Evolutionary conservation across 2,329 filamentous ascomycete species (phyloP).

Genomic region (Exophiala viscosa): DNA sequence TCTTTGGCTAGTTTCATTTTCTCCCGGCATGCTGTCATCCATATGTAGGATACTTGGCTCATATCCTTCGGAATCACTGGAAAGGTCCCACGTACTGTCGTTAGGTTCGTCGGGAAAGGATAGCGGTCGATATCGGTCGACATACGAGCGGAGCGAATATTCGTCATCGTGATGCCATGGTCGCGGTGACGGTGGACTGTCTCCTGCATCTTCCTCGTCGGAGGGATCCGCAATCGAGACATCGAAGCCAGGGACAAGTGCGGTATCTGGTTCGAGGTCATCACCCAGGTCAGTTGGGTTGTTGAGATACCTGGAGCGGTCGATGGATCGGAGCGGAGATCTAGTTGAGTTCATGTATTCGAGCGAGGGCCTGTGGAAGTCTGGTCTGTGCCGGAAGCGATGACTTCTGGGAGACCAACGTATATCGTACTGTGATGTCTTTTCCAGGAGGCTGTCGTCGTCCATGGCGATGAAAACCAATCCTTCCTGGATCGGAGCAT

Average conservation of each 20-base stretch:
- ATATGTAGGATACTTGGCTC: constrained; percentile 5
- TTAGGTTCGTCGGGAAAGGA: constrained; percentile 17
- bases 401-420: constrained; percentile 52
- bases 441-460: constrained; percentile 67
- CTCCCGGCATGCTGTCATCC: constrained; percentile 2
- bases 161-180: constrained; percentile 26
- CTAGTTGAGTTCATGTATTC: constrained; percentile 40
- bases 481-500: constrained; percentile 83
- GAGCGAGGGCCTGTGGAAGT: constrained; percentile 35
- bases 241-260: constrained; percentile 20
- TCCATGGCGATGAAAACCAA: constrained; percentile 90
- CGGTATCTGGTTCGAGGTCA: constrained; percentile 7
- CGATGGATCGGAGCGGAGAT: constrained; percentile 35
- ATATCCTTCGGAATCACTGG: constrained; percentile 24
- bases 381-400: constrained; percentile 27
- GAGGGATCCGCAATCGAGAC: constrained; percentile 19
- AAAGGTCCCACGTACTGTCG: constrained; percentile 11
- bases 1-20: constrained; percentile 10
- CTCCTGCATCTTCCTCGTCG: constrained; percentile 15
- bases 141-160: constrained; percentile 20
- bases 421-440: constrained; percentile 72
- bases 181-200: constrained; percentile 20
- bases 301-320: constrained; percentile 27
- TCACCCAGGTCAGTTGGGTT: constrained; percentile 16
- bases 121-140: constrained; percentile 25